phyloP scores from a whole-genome alignment of 2,329 filamentous ascomycete species.

The Alternaria incomplexa region DNA sequence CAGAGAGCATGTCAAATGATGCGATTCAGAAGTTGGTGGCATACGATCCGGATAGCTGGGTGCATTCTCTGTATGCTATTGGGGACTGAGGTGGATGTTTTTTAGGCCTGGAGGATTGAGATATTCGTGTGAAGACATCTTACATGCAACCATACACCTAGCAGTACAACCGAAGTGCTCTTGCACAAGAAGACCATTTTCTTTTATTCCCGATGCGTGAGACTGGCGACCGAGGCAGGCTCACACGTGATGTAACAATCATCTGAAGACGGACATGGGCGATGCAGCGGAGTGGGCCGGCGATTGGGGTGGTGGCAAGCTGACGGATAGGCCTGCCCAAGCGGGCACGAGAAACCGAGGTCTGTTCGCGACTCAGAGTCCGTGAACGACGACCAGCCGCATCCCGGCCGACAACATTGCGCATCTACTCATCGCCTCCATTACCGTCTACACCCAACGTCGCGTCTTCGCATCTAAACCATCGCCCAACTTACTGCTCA shows the following conservation, averaged over 20 bases:
- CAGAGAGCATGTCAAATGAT: constrained; percentile 38
- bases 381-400: constrained; percentile 24
- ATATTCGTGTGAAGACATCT: background rate
- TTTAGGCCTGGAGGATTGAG: background rate
- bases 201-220: no score
- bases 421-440: background rate
- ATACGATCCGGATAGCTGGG: constrained; percentile 43
- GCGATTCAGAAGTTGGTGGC: constrained; percentile 45
- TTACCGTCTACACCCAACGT: background rate
- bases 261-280: background rate
- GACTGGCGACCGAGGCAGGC: background rate
- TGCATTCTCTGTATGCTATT: constrained; percentile 50
- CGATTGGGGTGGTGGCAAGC: constrained; percentile 1
- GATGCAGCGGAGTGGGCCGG: background rate
- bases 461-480: background rate
- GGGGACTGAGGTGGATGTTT: constrained; percentile 9
- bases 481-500: background rate
- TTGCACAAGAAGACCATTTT: background rate
- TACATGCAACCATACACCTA: background rate
- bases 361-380: constrained; percentile 21
- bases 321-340: constrained; percentile 29
- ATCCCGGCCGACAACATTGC: constrained; percentile 15
- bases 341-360: constrained; percentile 31
- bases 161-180: background rate
- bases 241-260: background rate